Percentiles rank a stretch among this genome's conserved stretches.
These are phyloP conservation scores for Boletus subparvulus DNA, from an alignment of 768 basidiomycete species.

Conservation along the genomic window DNA sequence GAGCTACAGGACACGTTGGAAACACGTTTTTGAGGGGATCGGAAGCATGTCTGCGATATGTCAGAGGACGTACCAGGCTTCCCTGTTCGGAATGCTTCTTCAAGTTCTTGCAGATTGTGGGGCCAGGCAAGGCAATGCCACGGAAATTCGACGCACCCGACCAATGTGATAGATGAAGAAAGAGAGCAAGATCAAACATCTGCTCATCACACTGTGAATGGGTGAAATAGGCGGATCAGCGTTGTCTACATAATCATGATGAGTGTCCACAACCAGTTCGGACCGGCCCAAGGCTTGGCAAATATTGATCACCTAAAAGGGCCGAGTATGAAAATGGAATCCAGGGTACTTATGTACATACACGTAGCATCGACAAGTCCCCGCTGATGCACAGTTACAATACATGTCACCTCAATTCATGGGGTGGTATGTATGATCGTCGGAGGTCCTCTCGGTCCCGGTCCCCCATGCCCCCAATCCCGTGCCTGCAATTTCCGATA, in stretches of 20 bases:
- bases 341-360: constrained; percentile 1
- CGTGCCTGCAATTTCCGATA: constrained; percentile 32
- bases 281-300: background rate
- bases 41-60: constrained; percentile 18
- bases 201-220: constrained; percentile 1
- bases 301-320: background rate
- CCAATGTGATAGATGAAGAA: constrained; percentile 7
- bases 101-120: background rate
- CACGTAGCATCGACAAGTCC: constrained; percentile 4
- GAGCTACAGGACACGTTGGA: constrained; percentile 23
- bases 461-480: constrained; percentile 23
- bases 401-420: constrained; percentile 6
- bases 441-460: constrained; percentile 27
- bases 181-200: background rate
- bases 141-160: constrained; percentile 22
- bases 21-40: constrained; percentile 30
- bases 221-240: constrained; percentile 10
- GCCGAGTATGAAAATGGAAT: constrained; percentile 1
- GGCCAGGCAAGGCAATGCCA: constrained; percentile 10
- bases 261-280: background rate
- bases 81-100: constrained; percentile 20
- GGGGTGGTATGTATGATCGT: constrained; percentile 27
- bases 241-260: background rate
- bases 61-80: constrained; percentile 16
- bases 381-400: constrained; percentile 3